Conservation (phyloP, 352 stramenopile genomes). For the Phytophthora boehmeriae region DNA sequence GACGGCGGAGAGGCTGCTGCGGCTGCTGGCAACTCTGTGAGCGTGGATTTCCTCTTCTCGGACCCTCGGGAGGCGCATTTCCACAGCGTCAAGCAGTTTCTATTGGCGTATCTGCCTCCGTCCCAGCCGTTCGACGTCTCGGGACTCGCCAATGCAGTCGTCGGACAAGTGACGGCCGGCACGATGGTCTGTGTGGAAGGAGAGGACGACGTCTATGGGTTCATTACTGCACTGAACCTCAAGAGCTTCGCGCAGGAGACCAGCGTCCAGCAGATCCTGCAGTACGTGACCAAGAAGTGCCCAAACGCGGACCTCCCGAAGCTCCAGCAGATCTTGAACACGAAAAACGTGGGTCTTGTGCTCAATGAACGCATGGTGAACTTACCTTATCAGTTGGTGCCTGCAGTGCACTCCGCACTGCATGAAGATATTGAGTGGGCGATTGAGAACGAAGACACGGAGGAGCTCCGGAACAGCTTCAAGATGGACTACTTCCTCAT, state of each 20-base stretch:
- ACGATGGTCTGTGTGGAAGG: constrained; percentile 86
- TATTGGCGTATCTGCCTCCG: constrained; percentile 73
- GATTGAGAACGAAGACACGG: constrained; percentile 69
- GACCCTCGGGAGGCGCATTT: constrained; percentile 83
- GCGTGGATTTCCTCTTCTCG: constrained; percentile 86
- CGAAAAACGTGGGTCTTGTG: constrained; percentile 69
- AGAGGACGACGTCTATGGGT: constrained; percentile 86
- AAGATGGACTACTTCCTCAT: constrained; percentile 88
- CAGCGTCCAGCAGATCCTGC: constrained; percentile 76
- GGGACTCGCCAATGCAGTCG: constrained; percentile 76
- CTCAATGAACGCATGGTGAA: constrained; percentile 90
- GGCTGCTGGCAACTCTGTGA: constrained; percentile 47
- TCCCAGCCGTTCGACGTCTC: constrained; percentile 84
- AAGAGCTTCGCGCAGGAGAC: constrained; percentile 51
- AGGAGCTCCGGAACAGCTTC: constrained; percentile 69
- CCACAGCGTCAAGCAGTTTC: constrained; percentile 88
- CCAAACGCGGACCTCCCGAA: constrained; percentile 45
- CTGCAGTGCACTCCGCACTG: constrained; percentile 76
- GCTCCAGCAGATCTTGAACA: constrained; percentile 66
- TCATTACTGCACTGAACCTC: constrained; percentile 82
- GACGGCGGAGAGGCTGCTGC: constrained; percentile 52
- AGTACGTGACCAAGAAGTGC: constrained; percentile 82
- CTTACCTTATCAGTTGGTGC: constrained; percentile 85
- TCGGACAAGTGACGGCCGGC: constrained; percentile 71
- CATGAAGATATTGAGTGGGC: constrained; percentile 90